Base-by-base conservation (phyloP, 306 rosid species). In the Oxytropis ochrocephala region DNA sequence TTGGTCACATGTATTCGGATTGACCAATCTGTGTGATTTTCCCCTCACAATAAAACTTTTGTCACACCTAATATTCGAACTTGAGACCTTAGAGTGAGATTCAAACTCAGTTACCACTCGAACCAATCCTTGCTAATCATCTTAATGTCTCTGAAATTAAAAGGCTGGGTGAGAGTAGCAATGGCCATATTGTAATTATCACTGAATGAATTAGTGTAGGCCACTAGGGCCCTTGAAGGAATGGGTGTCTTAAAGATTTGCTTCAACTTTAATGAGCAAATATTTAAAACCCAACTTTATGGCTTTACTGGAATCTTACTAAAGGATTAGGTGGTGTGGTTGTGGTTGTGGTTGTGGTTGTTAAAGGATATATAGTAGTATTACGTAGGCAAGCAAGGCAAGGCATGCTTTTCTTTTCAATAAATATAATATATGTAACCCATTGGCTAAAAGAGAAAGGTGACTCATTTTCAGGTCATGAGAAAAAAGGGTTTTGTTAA, bases 361-460 rank as follows among this genome's bases (percentile, higher is more conserved):
- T 35, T 35, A 38, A 38, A 84, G 70, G 84, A 24, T 24, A n/a
- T n/a, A n/a, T n/a, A 4, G 5, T 16, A 35, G 24, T 52, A 81
- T 84, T 79, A 85, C 84, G 89, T 85, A 81, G 73, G 85, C 88
- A 83, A 77, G 69, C 88, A 83, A 81, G 73, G 85, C 88, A 83
- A 77, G 69, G 83, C 89, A 82, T 80, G 88, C 83, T 76, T 76
- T 78, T 64, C 75, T 88, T 87, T 82, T 73, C 33, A 75, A 36
- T 63, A 39, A 64, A 58, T 64, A 21, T 7, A 36, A 36, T 4
- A 32, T 36, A 57, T 78, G 75, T 72, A 64, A 64, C 79, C 74
- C 57, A 75, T 80, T 21, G 24, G 24, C 24, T 69, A 75, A 29
- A 19, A 63, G 21, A 52, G 54, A 35, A 14, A 24, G 48, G 74